These are phyloP conservation scores for Acacia melanoxylon DNA, from an alignment of 306 rosid genomes.

Conservation along the genomic window DNA sequence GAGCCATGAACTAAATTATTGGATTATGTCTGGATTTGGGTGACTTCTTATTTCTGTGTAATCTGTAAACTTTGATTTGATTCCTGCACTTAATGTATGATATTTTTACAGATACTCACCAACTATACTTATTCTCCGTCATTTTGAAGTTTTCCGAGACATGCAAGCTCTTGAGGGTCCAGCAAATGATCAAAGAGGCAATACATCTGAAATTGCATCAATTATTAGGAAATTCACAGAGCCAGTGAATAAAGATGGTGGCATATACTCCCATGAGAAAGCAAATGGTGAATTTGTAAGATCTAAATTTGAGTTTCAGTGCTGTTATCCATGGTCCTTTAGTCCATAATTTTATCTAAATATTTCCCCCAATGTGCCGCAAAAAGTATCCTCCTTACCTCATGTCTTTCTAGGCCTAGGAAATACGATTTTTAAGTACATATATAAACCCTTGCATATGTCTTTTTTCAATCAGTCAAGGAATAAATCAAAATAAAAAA, in stretches of 20 bases:
- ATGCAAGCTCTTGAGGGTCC: conserved; percentile 57
- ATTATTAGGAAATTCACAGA: conserved; percentile 76
- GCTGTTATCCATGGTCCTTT: background rate
- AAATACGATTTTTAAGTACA: conserved; percentile 1
- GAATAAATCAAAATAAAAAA: conserved; percentile 1
- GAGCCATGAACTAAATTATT: background rate
- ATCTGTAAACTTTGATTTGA: conserved; percentile 18
- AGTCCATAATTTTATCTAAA: conserved; percentile 1
- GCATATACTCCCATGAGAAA: conserved; percentile 40
- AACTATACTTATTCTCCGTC: conserved; percentile 85
- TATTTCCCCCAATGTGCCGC: background rate
- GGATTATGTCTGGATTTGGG: conserved; percentile 25
- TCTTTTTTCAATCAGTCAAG: conserved; percentile 23
- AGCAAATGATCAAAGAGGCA: conserved; percentile 71
- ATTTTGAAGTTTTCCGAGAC: conserved; percentile 87
- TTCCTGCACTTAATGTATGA: conserved; percentile 23
- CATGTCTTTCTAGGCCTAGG: background rate
- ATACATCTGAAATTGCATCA: conserved; percentile 76
- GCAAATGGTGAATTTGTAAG: conserved; percentile 66
- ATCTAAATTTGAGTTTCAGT: conserved; percentile 32
- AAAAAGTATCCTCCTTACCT: conserved; percentile 1
- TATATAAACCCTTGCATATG: background rate
- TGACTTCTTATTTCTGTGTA: conserved; percentile 21
- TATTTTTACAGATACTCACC: conserved; percentile 78
- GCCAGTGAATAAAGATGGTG: conserved; percentile 64